These are phyloP conservation scores for Sphaerulina musiva DNA, from an alignment of 2,329 filamentous ascomycete species.

Conservation along the genomic window DNA sequence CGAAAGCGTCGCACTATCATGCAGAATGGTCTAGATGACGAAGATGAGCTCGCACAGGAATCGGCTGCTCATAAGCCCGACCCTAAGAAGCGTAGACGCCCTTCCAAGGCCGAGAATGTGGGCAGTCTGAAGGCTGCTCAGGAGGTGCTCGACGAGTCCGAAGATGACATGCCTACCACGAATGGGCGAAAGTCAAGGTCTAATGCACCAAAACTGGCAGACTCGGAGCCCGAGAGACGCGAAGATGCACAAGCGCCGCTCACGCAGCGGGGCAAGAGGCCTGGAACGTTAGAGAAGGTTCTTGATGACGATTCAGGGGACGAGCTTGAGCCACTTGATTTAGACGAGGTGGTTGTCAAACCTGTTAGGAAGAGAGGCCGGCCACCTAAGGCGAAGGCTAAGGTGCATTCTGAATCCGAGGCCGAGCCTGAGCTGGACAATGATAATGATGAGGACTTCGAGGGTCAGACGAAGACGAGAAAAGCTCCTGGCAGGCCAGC, in stretches of 20 bases:
- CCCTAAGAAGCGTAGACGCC: slow-evolving; percentile 14
- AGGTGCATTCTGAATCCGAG: neutral
- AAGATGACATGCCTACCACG: neutral
- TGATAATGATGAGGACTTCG: slow-evolving; percentile 6
- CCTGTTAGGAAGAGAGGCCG: slow-evolving; percentile 12
- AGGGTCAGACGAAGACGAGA: slow-evolving; percentile 35
- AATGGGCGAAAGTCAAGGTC: neutral
- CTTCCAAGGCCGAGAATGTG: slow-evolving; percentile 10
- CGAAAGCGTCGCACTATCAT: slow-evolving; percentile 17
- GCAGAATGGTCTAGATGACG: slow-evolving; percentile 21
- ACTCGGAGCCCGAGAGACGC: neutral
- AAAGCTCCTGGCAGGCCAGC: slow-evolving; percentile 37
- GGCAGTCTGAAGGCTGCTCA: neutral
- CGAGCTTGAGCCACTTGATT: neutral
- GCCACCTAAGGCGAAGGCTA: slow-evolving; percentile 6
- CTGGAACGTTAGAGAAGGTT: neutral
- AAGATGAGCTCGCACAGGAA: slow-evolving; percentile 24
- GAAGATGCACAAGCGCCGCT: neutral
- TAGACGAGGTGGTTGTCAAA: neutral
- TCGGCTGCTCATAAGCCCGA: slow-evolving; percentile 3
- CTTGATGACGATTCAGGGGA: slow-evolving; percentile 8
- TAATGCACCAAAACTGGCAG: neutral
- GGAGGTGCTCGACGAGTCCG: neutral
- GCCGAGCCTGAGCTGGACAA: slow-evolving; percentile 1
- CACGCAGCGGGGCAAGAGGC: neutral